These are phyloP conservation scores for Onygenales sp. DNA, from an alignment of 2,329 filamentous ascomycete species.

Conservation along the genomic window DNA sequence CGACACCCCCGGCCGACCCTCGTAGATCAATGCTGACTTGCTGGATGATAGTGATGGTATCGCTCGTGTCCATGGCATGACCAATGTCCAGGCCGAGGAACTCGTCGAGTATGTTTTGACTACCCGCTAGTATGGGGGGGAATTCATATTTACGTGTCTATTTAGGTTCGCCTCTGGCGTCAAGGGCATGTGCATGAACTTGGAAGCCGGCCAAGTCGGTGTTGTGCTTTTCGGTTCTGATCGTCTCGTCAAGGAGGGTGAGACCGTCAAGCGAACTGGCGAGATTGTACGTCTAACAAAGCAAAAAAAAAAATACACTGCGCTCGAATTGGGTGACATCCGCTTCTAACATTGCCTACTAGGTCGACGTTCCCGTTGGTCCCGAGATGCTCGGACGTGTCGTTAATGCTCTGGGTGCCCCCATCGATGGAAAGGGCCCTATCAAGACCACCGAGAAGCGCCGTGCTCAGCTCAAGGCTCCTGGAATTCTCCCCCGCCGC, in stretches of 20 bases:
- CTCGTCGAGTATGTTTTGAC: conserved; percentile 81
- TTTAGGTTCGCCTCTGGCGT: conserved; percentile 94
- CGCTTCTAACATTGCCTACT: conserved; percentile 4
- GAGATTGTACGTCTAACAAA: conserved; percentile 68
- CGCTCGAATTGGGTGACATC: background rate
- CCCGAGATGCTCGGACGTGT: conserved; percentile 92
- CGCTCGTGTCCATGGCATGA: conserved; percentile 98
- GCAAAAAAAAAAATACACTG: background rate
- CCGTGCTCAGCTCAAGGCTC: conserved; percentile 98
- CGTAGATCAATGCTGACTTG: background rate
- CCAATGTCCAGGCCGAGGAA: conserved; percentile 99
- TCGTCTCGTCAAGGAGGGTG: conserved; percentile 98
- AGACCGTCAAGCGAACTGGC: conserved; percentile 99
- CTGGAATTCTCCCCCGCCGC: conserved; percentile 90
- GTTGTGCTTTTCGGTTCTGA: conserved; percentile 99
- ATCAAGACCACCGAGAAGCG: conserved; percentile 84
- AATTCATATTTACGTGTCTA: conserved; percentile 16
- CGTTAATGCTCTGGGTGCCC: conserved; percentile 96
- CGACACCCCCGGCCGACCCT: background rate
- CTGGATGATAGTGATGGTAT: conserved; percentile 82
- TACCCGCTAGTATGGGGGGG: conserved; percentile 11
- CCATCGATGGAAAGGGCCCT: conserved; percentile 98
- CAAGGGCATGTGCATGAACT: conserved; percentile 99
- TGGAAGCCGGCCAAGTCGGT: conserved; percentile 99
- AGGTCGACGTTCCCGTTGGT: conserved; percentile 97